Conservation (phyloP, 495 filamentous ascomycete species). For the Bryoglossum gracile region DNA sequence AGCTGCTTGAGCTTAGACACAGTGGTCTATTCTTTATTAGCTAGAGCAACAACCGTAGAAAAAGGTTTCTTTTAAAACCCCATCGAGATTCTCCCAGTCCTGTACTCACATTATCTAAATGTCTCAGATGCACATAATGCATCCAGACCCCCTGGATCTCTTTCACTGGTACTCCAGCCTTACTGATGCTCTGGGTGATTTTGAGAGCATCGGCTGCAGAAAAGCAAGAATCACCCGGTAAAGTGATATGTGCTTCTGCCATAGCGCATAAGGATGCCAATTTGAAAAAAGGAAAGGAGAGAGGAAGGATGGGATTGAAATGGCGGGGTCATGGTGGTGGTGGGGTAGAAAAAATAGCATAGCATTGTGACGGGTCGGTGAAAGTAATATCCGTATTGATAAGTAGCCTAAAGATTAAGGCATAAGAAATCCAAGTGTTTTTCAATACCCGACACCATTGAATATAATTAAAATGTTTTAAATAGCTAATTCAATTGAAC, state of each 20-base stretch:
- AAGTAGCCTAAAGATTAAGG: too few species aligned
- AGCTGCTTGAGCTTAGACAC: slow-evolving; percentile 30
- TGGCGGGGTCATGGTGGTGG: not conserved
- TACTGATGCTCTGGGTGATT: slow-evolving; percentile 40
- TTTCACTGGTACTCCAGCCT: slow-evolving; percentile 33
- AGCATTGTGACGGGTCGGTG: not conserved
- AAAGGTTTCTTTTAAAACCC: too few species aligned
- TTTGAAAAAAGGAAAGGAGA: not conserved
- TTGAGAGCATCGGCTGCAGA: slow-evolving; percentile 43
- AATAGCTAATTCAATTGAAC: too few species aligned
- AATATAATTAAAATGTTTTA: too few species aligned
- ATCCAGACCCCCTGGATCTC: slow-evolving; percentile 41
- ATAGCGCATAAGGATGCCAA: too few species aligned
- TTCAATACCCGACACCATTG: too few species aligned
- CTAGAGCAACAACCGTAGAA: too few species aligned
- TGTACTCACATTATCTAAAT: too few species aligned
- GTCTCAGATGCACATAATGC: slow-evolving; percentile 35
- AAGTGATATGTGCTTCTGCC: too few species aligned
- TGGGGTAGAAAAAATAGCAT: not conserved
- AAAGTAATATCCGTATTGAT: not conserved
- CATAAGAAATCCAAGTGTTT: too few species aligned
- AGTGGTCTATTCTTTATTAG: not conserved
- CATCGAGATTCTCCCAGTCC: too few species aligned
- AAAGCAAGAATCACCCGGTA: slow-evolving; percentile 45
- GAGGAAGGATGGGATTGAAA: not conserved